Evolutionary conservation across 805 yeast species (phyloP), one percentile per base, ranked within the genome.

Genomic region (Saccharomyces mikatae): DNA sequence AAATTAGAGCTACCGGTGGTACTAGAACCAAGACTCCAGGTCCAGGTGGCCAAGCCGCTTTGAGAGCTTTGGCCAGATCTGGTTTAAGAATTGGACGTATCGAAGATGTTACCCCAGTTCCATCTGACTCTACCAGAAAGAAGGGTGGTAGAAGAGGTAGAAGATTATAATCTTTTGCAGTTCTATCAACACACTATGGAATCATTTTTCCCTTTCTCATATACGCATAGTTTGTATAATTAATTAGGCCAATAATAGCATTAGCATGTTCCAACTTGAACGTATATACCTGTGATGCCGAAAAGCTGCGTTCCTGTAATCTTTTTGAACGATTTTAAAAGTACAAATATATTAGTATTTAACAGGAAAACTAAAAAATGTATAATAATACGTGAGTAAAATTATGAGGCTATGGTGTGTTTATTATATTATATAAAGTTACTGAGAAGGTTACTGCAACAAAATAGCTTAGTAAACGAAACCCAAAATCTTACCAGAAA

Each of bases 81-180:
- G 99, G 99, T 78, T 84, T 94, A 80, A 91, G 96, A 86, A 94
- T 94, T 69, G 99, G 99, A 73, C 90, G 99, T 82, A 94, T 94
- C 71, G 99, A 95, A 84, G 99, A 94, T 79, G 99, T 94, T 69
- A 94, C 99, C 70, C 99, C 99, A 79, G 91, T 94, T 73, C 99
- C 99, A 79, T 94, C 99, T 70, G 99, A 94, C 81, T 91, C 98
- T 73, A 95, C 99, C 79, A 94, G 99, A 87, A 89, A 92, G 89
- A 95, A 94, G 96, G 99, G 99, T 89, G 99, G 99, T 89, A 94
- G 99, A 85, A 91, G 99, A 86, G 99, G 99, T 92, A 92, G 99
- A 87, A 90, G 99, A 88, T 87, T 91, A 81, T 89, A 79, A 80
- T 68, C 24, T 36, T 21, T 32, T 17, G 22, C 13, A 17, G 13